Evolutionary conservation across 2,329 filamentous ascomycete genomes (phyloP).

Genomic region (Thielaviopsis punctulata): DNA sequence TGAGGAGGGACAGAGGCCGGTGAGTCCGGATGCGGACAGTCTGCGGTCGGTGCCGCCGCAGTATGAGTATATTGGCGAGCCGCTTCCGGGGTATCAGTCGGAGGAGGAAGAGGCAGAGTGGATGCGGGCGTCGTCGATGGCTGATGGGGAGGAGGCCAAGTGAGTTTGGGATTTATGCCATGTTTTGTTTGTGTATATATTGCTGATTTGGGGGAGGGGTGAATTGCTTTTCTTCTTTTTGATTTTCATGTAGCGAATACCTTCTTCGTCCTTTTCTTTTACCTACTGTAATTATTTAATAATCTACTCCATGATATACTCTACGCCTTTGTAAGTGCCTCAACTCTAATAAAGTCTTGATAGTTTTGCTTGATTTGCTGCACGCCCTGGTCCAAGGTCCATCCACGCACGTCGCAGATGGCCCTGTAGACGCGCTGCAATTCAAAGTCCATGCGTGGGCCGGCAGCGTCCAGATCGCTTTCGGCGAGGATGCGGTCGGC

Average conservation of each 20-base stretch:
- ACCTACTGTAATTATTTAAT: slow-evolving; percentile 10
- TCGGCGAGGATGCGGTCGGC: slow-evolving; percentile 69
- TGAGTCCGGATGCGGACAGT: slow-evolving; percentile 11
- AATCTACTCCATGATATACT: background rate
- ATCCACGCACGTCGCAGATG: slow-evolving; percentile 63
- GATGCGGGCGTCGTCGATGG: background rate
- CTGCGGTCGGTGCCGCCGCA: slow-evolving; percentile 9
- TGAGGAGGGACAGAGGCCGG: background rate
- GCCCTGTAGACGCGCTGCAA: slow-evolving; percentile 60
- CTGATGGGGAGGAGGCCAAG: background rate
- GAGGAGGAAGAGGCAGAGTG: slow-evolving; percentile 6
- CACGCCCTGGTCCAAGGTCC: slow-evolving; percentile 57
- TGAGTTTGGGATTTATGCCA: background rate
- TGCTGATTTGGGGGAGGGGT: background rate
- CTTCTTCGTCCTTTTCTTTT: background rate
- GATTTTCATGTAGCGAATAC: background rate
- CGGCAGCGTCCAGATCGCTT: slow-evolving; percentile 76
- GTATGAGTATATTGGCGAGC: slow-evolving; percentile 13
- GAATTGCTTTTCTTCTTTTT: background rate
- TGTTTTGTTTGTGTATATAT: background rate
- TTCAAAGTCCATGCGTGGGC: slow-evolving; percentile 58
- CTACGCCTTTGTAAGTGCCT: slow-evolving; percentile 6
- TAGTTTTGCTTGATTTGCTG: slow-evolving; percentile 56
- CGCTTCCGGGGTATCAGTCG: slow-evolving; percentile 14
- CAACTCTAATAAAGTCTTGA: slow-evolving; percentile 41